Base-by-base conservation (phyloP, 2,329 filamentous ascomycete species). In the Cordyceps militaris region DNA sequence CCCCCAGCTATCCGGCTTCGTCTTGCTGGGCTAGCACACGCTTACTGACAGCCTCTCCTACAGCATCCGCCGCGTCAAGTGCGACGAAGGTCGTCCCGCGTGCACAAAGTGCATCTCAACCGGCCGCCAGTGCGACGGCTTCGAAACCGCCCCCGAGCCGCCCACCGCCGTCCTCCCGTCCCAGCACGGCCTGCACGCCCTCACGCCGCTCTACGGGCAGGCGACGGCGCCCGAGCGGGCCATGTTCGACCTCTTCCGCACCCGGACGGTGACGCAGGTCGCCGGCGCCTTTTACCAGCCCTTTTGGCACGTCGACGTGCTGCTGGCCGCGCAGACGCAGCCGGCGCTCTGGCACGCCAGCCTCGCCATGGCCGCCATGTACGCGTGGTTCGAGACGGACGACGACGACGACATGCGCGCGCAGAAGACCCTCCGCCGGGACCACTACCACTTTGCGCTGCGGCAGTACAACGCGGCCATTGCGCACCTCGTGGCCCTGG, bases 41-140 rank as follows among this genome's bases (percentile, higher is more conserved):
- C 10, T n/a, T 21, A 32, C 50, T 52, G 26, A 52, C 36, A 11
- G 9, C 11, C 19, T 19, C 34, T 42, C 10, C 16, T 10, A 1
- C 51, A 67, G 66, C 43, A 61, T 62, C 24, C 62, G 66, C 23
- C 63, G 62, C 40, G 63, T 69, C 30, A 69, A 67, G 55, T 69
- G 67, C 32, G 67, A 69, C 36, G 67, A 69, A 56, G 61, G 57
- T 2, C 59, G 61, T 16, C 67, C 67, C 11, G 34, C 57, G 2
- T 69, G 67, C 34, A 54, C 53, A 14, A 61, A 66, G 32, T 69
- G 67, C 51, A 54, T 44, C 13, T 60, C 57, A 11, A 64, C 61
- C 4, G 62, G 62, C 42, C 57, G 63, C 28, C 48, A 46, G 24
- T 66, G 65, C 47, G 60, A 47, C 24, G 64, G 64, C 14, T 66